Base-by-base conservation (phyloP, 192 early-diverging fungal species). In the Coemansia sp. region DNA sequence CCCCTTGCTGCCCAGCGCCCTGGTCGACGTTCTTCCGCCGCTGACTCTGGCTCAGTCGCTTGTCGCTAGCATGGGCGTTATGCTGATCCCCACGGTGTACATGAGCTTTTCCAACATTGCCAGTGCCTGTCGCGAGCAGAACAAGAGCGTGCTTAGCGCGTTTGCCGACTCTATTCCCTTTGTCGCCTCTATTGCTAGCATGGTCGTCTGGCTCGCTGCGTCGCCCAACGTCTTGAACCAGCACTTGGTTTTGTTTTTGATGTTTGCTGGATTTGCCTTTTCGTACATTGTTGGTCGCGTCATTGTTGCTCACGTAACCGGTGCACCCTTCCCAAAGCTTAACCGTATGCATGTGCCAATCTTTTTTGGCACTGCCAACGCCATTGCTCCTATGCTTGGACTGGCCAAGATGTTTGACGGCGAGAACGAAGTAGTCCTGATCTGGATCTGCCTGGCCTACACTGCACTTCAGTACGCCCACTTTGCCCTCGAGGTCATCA, bases 281-380 rank as follows among this genome's bases (percentile, higher is more conserved):
- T 93, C 91, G 50, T 90, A 92, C 73, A 91, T 90, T 38, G 93
- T 95, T 46, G 91, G 92, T 19, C 82, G 87, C 46, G 93, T 96
- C 70, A 95, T 96, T 74, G 86, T 92, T 17, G 92, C 93, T 35
- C 95, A 96, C 66, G 91, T 95, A 30, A 87, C 89, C n/a, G 89
- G 93, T 28, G 87, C 90, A 49, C 86, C 89, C 17, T 96, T 94
- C 86, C 94, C 94, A 3, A 85, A 87, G 63, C 81, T 88, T 61
- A 90, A 93, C 72, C 77, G 89, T 44, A 84, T 85, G 67, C 80
- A 88, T 60, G 64, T 88, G 28, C 87, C 90, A n/a, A 73, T 92
- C 28, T 63, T 87, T 53, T 63, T 89, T 47, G 91, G 91, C 30
- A 85, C 84, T 35, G 70, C 84, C 7, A 89, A 91, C 60, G 87